These are phyloP conservation scores for Exserohilum rostratum DNA, from an alignment of 2,329 filamentous ascomycete genomes.

Conservation along the genomic window DNA sequence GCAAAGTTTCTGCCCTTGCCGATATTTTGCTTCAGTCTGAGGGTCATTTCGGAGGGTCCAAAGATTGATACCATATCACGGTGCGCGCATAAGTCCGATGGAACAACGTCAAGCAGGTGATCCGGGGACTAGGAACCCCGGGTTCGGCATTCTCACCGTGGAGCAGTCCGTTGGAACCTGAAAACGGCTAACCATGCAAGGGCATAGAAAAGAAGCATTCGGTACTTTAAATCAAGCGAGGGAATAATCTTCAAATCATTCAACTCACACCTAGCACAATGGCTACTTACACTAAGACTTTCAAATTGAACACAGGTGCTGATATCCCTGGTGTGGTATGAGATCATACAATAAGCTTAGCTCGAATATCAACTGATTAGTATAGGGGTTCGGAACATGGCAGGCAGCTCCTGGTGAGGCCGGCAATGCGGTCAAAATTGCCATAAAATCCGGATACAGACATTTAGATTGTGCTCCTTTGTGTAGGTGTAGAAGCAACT, in stretches of 20 bases:
- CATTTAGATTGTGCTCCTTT: slow-evolving; percentile 26
- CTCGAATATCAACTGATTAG: background rate
- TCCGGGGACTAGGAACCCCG: background rate
- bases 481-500: background rate
- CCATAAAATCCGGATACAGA: slow-evolving; percentile 42
- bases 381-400: slow-evolving; percentile 45
- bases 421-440: slow-evolving; percentile 51
- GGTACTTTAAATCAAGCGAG: background rate
- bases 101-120: background rate
- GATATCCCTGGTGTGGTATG: background rate
- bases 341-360: background rate
- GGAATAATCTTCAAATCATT: background rate
- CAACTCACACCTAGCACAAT: background rate
- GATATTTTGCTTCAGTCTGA: background rate
- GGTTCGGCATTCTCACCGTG: background rate
- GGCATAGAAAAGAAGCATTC: background rate
- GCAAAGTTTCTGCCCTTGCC: background rate
- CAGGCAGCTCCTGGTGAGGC: slow-evolving; percentile 43
- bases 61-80: background rate
- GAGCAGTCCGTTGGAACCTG: background rate
- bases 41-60: background rate
- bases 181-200: background rate
- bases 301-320: background rate
- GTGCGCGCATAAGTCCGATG: background rate
- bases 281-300: background rate